phyloP scores from a whole-genome alignment of 805 yeast species.

The Spathaspora passalidarum region DNA sequence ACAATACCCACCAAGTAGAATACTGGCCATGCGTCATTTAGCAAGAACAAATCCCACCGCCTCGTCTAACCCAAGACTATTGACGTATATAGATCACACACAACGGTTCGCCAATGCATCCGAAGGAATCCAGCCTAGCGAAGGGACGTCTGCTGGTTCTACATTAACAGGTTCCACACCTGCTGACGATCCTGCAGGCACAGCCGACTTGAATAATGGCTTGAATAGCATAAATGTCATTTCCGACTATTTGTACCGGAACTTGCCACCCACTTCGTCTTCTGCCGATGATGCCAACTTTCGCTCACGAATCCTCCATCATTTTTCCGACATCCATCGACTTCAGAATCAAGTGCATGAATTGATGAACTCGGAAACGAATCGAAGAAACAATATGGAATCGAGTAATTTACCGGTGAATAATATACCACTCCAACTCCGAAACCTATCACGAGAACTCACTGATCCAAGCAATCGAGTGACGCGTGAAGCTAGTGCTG shows the following conservation, averaged over 20 bases:
- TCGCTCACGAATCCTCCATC: slow-evolving; percentile 9
- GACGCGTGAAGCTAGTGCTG: background rate
- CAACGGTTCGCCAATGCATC: slow-evolving; percentile 7
- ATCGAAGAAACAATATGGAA: slow-evolving; percentile 2
- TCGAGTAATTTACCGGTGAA: background rate
- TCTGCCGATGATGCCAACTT: slow-evolving; percentile 5
- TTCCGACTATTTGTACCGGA: slow-evolving; percentile 7
- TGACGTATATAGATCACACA: slow-evolving; percentile 1
- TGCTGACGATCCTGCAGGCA: background rate
- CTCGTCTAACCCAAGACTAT: background rate
- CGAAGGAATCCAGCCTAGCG: background rate
- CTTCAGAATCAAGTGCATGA: slow-evolving; percentile 7
- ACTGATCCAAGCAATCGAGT: background rate
- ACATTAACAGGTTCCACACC: too few relatives aligned
- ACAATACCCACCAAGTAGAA: background rate
- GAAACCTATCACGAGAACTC: slow-evolving; percentile 8
- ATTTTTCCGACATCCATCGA: slow-evolving; percentile 7
- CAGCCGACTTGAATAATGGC: background rate
- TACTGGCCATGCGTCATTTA: background rate
- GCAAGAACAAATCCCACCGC: background rate
- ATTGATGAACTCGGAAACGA: slow-evolving; percentile 3
- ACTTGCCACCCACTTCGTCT: slow-evolving; percentile 1
- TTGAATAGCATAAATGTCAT: slow-evolving; percentile 6
- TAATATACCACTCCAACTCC: slow-evolving; percentile 7
- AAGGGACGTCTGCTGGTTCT: background rate